Base-by-base conservation (phyloP, 352 stramenopile species). In the Halophytophthora batemanensis region DNA sequence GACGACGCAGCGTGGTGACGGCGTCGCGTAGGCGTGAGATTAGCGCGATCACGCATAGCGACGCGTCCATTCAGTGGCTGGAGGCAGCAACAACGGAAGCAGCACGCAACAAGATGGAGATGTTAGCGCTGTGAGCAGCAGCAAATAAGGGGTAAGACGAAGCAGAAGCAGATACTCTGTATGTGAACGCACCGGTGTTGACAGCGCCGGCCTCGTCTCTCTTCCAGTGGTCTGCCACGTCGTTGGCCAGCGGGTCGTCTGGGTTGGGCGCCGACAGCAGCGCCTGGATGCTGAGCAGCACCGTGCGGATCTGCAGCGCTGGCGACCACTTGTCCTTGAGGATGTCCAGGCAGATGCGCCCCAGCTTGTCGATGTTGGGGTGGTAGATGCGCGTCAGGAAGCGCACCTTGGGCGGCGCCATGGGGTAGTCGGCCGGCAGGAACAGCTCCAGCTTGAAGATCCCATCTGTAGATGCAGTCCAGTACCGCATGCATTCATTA, bases 211-310 rank as follows among this genome's bases (percentile, higher is more conserved):
- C 76, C 63, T 98, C 91, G 61, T 99, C 90, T 17, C 71, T 96
- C 74, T 99, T 99, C 95, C 95, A 99, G 69, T 98, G 80, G 69
- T 98, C 95, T 2, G 97, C 97, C 6, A 99, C 96, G 49, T 96
- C 90, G 74, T 98, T 98, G 50, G 98, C 95, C 25, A 99, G 87
- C n/a, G 87, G 87, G 50, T 96, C 86, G 7, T 66, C 82, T 0
- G 96, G 96, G 60, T 98, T 94, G 2, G 96, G 88, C 0, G 93
- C 93, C 29, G 91, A 98, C 17, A 99, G 77, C 29, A 99, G 78
- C 34, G 96, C 96, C 58, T 98, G 94, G 49, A 99, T 92, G 6
- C 86, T 97, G 18, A 99, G 61, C 23, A 99, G 65, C 40, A 93
- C 95, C 36, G 96, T 99, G 69, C 98, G 98, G 61, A 99, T 99